Conservation (phyloP, 305 asterid species). For the Fraxinus sp. region DNA sequence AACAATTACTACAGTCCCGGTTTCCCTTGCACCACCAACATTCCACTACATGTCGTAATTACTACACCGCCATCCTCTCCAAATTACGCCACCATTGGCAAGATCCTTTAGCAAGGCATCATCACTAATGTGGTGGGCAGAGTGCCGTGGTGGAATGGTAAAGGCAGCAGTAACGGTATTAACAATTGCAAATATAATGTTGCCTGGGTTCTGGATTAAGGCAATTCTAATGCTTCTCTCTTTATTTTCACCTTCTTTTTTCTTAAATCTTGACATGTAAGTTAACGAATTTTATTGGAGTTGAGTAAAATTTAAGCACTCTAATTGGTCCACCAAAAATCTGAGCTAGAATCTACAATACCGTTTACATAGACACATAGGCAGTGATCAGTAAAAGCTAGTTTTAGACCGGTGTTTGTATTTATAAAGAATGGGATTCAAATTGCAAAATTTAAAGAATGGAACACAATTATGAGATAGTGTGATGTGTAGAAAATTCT, state of each 20-base stretch:
- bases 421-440: not conserved
- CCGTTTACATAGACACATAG: not conserved
- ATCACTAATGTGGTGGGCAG: not conserved
- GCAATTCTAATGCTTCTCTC: not conserved
- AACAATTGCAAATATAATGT: not conserved
- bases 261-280: not conserved
- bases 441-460: not conserved
- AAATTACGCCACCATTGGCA: not conserved
- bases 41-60: not conserved
- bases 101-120: not conserved
- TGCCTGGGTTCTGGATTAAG: not conserved
- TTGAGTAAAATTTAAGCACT: not conserved
- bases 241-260: not conserved
- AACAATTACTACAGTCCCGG: not conserved
- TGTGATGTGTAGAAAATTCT: not conserved
- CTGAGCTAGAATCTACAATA: not conserved
- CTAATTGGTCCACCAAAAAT: not conserved
- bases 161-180: not conserved
- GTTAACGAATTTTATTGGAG: not conserved
- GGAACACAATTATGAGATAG: not conserved
- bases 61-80: not conserved
- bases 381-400: not conserved
- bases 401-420: not conserved
- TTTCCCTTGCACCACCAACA: not conserved
- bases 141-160: not conserved